Base-by-base conservation (phyloP, 495 filamentous ascomycete genomes). In the Oleoguttula mirabilis region DNA sequence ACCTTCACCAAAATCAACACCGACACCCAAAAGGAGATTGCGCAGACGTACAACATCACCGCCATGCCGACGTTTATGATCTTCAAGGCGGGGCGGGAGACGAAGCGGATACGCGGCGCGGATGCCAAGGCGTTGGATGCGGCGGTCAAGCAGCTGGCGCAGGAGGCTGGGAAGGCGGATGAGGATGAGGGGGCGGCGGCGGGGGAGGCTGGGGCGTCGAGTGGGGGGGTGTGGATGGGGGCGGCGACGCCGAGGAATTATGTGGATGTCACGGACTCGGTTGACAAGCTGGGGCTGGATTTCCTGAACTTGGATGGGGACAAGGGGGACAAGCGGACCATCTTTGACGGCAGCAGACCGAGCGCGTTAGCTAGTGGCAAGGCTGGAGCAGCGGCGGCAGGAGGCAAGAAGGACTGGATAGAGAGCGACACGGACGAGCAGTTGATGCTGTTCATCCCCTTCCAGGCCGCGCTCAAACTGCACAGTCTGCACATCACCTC, bases 351-450 rank as follows among this genome's bases (percentile, higher is more conserved):
- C 4, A 68, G 58, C 28, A 81, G 82, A 60, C 90, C 90, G 11
- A 69, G 68, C 3, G 67, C 73, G 1, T 60, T 88, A 28, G n/a
- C n/a, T n/a, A n/a, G n/a, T n/a, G 64, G 58, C 11, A 70, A 60
- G 32, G 60, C 43, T 50, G 12, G 75, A 75, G 50, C 43, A 48
- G 23, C 35, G 41, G 43, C 35, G 17, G 34, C 36, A 27, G 32
- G 32, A 3, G 35, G 17, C 17, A 45, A 42, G 36, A 43, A 39
- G 19, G 90, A 98, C 62, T 96, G 86, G 84, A 75, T 95, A n/a
- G 85, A 96, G 69, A 94, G 84, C 56, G 92, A 95, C 57, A 94
- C 88, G n/a, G 90, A 98, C 59, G 86, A 95, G 66, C 92, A 98
- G 69, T 61, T 98, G 45, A 83, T 98, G 79, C 73, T 98, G 39